Conservation (phyloP, 2,329 filamentous ascomycete genomes). For the Calonectria crousiana region DNA sequence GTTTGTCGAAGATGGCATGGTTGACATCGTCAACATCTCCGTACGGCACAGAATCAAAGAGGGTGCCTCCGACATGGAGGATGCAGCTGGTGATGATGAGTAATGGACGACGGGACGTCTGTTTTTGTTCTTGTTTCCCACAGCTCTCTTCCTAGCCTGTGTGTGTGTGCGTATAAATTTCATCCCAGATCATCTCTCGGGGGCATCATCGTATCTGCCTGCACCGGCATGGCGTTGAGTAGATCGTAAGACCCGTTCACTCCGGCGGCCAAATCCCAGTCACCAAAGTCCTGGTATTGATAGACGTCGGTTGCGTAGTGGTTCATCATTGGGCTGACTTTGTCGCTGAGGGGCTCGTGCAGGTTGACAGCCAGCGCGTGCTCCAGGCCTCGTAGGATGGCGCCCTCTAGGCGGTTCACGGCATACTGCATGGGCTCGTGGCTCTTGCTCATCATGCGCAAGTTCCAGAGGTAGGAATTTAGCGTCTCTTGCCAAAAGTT, state of each 20-base stretch:
- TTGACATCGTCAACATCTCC: conserved; percentile 42
- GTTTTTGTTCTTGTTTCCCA: conserved; percentile 1
- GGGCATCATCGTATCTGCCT: conserved; percentile 39
- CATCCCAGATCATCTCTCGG: conserved; percentile 39
- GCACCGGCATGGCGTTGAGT: conserved; percentile 42
- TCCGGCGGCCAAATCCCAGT: conserved; percentile 47
- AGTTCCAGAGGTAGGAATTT: conserved; percentile 50
- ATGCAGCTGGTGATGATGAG: conserved; percentile 34
- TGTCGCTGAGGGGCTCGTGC: conserved; percentile 47
- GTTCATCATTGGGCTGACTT: conserved; percentile 45
- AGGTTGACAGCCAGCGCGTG: conserved; percentile 51
- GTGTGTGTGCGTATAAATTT: conserved; percentile 9
- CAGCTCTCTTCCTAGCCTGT: not conserved
- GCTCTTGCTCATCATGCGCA: conserved; percentile 52
- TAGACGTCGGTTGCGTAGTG: conserved; percentile 44
- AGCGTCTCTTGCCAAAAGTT: conserved; percentile 50
- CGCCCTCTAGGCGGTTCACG: conserved; percentile 52
- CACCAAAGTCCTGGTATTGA: conserved; percentile 50
- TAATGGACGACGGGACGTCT: conserved; percentile 19
- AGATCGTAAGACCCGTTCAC: conserved; percentile 47
- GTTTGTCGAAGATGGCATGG: conserved; percentile 48
- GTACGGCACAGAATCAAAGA: conserved; percentile 36
- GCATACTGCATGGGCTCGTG: conserved; percentile 52
- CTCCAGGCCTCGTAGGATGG: conserved; percentile 52
- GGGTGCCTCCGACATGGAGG: conserved; percentile 31